phyloP scores from a whole-genome alignment of 2,329 filamentous ascomycete genomes.

The Aspergillus sp. region DNA sequence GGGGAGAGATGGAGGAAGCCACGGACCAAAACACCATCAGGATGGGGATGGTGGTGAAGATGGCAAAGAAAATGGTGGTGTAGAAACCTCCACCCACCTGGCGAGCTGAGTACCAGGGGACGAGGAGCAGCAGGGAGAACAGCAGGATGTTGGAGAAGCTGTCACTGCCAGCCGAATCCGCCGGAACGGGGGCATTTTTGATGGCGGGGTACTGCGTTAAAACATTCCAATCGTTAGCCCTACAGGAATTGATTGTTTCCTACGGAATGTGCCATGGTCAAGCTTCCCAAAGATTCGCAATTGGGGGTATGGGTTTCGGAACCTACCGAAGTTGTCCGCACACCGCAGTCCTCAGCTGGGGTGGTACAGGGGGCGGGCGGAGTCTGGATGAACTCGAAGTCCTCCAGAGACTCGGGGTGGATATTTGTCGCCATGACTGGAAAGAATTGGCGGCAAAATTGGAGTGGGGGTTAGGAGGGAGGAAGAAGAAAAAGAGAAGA shows the following conservation, averaged over 20 bases:
- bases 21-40: conserved; percentile 79
- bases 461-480: conserved; percentile 7
- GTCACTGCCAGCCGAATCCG: conserved; percentile 79
- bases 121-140: conserved; percentile 64
- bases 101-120: conserved; percentile 80
- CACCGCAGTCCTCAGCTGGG: conserved; percentile 57
- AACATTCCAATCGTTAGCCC: not conserved
- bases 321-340: conserved; percentile 61
- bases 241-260: not conserved
- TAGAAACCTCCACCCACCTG: conserved; percentile 81
- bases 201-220: conserved; percentile 73
- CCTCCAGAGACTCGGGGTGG: conserved; percentile 47
- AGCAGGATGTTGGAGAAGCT: conserved; percentile 83
- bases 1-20: conserved; percentile 76
- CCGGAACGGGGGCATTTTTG: conserved; percentile 90
- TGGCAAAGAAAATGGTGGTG: conserved; percentile 81
- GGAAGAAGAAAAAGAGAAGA: conserved; percentile 9
- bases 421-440: conserved; percentile 37
- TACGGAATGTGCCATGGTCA: not conserved
- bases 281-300: not conserved
- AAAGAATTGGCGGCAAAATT: conserved; percentile 26
- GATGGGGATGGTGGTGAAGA: conserved; percentile 77
- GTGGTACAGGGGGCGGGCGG: conserved; percentile 56
- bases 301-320: conserved; percentile 2
- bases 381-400: conserved; percentile 59